Conservation (phyloP, 768 basidiomycete genomes). For the Mrakia frigida region DNA sequence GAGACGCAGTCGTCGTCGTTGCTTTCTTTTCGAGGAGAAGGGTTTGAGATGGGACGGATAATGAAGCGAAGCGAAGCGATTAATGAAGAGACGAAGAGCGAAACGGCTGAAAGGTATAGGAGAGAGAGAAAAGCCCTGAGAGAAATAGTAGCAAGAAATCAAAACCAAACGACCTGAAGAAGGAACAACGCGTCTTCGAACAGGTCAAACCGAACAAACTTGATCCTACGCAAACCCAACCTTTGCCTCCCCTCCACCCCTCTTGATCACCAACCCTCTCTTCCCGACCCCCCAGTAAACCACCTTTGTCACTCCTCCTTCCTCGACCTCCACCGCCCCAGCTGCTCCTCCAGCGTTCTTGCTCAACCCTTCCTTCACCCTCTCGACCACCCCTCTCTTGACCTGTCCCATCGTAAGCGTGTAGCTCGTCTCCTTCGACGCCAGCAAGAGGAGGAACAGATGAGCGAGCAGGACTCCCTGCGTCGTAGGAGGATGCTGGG, state of each 20-base stretch:
- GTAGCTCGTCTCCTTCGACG: background rate
- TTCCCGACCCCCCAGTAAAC: conserved; percentile 29
- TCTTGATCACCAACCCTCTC: conserved; percentile 29
- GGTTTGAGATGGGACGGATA: no score
- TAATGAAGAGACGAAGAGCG: no score
- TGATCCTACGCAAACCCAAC: conserved; percentile 25
- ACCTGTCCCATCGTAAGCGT: conserved; percentile 26
- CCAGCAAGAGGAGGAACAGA: conserved; percentile 20
- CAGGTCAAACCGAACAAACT: no score
- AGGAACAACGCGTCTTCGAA: background rate
- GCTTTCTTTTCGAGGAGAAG: no score
- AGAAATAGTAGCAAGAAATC: no score
- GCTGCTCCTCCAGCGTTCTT: background rate
- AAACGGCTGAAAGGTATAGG: no score
- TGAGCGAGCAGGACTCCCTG: conserved; percentile 28
- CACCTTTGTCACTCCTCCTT: conserved; percentile 7
- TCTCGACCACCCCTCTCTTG: conserved; percentile 3
- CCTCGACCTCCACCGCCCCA: background rate
- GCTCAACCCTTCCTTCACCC: background rate
- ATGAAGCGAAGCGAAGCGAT: no score
- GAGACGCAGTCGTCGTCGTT: no score
- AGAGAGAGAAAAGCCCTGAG: no score
- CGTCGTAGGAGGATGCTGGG: conserved; percentile 11
- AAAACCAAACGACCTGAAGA: no score
- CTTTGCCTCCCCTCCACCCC: conserved; percentile 26